Percentiles rank a stretch among this genome's conserved stretches.
These are phyloP conservation scores for Tetrahymena borealis DNA, from an alignment of 73 alveolate genomes.

Conservation along the genomic window DNA sequence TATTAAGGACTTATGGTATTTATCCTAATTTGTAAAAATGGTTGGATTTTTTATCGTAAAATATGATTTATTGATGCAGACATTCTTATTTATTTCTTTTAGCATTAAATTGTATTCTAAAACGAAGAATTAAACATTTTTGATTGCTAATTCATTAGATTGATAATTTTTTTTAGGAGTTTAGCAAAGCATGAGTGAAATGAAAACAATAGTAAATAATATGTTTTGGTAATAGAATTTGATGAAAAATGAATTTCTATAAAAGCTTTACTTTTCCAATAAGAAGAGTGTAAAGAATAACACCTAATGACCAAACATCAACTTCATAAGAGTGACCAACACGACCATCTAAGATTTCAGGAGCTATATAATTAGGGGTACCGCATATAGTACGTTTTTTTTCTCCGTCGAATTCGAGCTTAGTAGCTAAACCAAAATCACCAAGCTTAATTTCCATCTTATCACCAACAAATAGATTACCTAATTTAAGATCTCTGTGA, in stretches of 20 bases:
- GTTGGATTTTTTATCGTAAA: no score
- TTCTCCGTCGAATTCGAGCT: constrained; percentile 95
- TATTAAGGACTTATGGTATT: no score
- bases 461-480: constrained; percentile 88
- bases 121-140: no score
- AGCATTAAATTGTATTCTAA: no score
- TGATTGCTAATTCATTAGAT: no score
- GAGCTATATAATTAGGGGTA: constrained; percentile 98
- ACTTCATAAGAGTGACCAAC: constrained; percentile 97
- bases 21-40: no score
- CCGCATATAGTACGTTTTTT: constrained; percentile 96
- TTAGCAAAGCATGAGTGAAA: no score
- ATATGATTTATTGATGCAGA: no score
- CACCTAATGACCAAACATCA: constrained; percentile 97
- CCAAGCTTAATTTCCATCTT: constrained; percentile 98
- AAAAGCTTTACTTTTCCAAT: constrained; percentile 64
- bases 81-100: no score
- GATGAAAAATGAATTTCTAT: constrained; percentile 54
- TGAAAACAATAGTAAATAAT: no score
- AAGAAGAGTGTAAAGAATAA: constrained; percentile 85
- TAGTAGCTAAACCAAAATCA: constrained; percentile 98
- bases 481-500: constrained; percentile 95
- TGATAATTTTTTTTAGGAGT: no score
- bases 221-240: no score
- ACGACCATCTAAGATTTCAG: constrained; percentile 91